Conservation (phyloP, 2,329 filamentous ascomycete species). For the Colletotrichum limetticola region DNA sequence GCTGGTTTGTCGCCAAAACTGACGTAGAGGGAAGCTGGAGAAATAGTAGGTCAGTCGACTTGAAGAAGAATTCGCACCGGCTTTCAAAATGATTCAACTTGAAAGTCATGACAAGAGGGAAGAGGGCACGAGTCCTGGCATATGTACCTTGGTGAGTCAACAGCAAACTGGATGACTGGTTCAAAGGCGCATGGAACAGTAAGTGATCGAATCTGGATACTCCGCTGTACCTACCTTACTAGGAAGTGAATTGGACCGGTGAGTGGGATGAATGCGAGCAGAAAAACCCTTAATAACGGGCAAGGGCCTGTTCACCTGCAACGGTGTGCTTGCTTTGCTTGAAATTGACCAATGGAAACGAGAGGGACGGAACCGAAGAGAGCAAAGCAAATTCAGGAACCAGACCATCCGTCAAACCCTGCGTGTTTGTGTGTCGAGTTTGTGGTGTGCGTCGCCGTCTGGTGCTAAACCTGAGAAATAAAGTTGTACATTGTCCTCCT, state of each 20-base stretch:
- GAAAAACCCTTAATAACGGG: conserved; percentile 5
- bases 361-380: neutral
- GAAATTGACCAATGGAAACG: conserved; percentile 20
- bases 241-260: neutral
- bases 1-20: neutral
- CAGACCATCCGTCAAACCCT: conserved; percentile 19
- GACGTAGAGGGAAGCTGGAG: neutral
- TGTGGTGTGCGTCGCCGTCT: neutral
- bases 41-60: neutral
- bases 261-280: conserved; percentile 33
- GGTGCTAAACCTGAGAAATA: neutral
- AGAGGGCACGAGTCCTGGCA: neutral
- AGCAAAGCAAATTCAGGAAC: conserved; percentile 26
- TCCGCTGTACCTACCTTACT: neutral
- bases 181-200: conserved; percentile 15
- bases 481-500: neutral
- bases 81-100: neutral
- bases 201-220: conserved; percentile 23
- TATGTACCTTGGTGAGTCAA: conserved; percentile 21
- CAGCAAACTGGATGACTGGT: conserved; percentile 1
- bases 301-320: conserved; percentile 9
- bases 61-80: neutral
- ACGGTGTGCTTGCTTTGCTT: neutral
- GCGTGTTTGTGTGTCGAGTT: neutral
- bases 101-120: neutral